phyloP scores from a whole-genome alignment of 2,329 filamentous ascomycete species.

The Penicillium sp. region DNA sequence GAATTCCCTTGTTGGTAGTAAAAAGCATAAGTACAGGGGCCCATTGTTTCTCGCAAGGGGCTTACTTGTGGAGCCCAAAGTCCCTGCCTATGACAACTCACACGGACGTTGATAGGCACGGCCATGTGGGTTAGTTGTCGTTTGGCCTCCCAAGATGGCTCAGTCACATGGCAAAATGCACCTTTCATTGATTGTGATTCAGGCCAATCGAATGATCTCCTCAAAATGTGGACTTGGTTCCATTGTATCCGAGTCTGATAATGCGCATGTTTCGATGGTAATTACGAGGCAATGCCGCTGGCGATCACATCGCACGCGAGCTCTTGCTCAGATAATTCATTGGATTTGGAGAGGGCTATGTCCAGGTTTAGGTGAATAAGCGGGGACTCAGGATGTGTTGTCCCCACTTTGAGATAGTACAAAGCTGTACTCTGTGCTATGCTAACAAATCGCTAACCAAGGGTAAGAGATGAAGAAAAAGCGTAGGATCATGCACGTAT shows the following conservation, averaged over 20 bases:
- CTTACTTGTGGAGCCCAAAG: background rate
- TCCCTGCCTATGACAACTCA: slow-evolving; percentile 8
- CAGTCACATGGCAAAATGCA: background rate
- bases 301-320: background rate
- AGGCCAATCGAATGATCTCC: background rate
- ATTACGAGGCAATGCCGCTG: background rate
- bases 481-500: background rate
- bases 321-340: background rate
- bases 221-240: background rate
- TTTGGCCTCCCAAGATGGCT: background rate
- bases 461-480: background rate
- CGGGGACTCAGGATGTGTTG: background rate
- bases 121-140: background rate
- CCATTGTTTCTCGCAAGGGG: background rate
- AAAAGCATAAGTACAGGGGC: background rate
- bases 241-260: background rate
- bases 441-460: background rate
- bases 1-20: background rate
- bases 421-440: background rate
- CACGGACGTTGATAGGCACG: background rate
- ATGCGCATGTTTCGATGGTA: background rate
- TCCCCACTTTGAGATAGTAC: background rate
- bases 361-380: background rate
- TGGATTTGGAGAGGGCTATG: background rate
- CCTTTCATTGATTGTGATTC: background rate